phyloP scores from a whole-genome alignment of 371 early-diverging fungal genomes.

The Apophysomyces trapeziformis region DNA sequence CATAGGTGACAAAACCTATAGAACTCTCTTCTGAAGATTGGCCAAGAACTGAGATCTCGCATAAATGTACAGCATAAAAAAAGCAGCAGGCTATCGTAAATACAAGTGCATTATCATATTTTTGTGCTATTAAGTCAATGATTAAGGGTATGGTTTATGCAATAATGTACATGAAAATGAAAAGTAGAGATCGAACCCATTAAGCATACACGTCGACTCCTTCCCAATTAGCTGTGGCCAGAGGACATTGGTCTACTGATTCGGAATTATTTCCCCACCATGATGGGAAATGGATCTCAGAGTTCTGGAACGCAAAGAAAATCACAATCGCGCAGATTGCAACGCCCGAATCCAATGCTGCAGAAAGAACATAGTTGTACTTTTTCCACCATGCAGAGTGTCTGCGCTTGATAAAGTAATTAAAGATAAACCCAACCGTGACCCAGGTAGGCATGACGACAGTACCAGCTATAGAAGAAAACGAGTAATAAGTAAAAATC shows the following conservation, averaged over 20 bases:
- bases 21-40: no score
- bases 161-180: not conserved
- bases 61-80: no score
- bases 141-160: constrained; percentile 4
- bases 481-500: not conserved
- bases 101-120: not conserved
- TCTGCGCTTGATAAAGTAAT: constrained; percentile 55
- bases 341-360: constrained; percentile 72
- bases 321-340: constrained; percentile 56
- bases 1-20: no score
- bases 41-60: no score
- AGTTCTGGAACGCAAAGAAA: constrained; percentile 51
- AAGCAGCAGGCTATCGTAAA: not conserved
- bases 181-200: not conserved
- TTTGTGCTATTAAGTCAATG: no score
- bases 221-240: constrained; percentile 42
- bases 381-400: constrained; percentile 67
- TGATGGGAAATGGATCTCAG: constrained; percentile 36
- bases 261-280: constrained; percentile 48
- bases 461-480: constrained; percentile 31
- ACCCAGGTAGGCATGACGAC: constrained; percentile 60
- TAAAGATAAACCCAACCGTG: constrained; percentile 63
- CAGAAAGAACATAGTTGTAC: constrained; percentile 73
- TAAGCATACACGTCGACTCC: constrained; percentile 45
- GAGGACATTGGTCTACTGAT: constrained; percentile 41